These are phyloP conservation scores for Dothideomycetes sp. DNA, from an alignment of 2,329 filamentous ascomycete genomes.

Conservation along the genomic window DNA sequence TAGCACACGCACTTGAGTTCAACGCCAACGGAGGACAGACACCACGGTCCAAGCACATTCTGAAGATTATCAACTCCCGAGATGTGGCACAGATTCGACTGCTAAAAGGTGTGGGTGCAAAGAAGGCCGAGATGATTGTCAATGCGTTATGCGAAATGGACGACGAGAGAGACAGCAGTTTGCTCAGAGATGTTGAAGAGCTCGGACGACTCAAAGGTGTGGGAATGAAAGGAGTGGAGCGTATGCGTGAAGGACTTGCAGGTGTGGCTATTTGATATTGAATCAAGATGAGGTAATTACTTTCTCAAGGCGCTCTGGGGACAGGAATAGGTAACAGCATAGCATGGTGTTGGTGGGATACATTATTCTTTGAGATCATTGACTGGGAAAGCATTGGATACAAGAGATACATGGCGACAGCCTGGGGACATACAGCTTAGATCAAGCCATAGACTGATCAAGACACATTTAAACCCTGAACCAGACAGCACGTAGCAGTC, in stretches of 20 bases:
- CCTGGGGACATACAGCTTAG: background rate
- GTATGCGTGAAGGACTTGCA: slow-evolving; percentile 36
- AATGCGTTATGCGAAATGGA: slow-evolving; percentile 40
- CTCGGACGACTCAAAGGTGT: slow-evolving; percentile 41
- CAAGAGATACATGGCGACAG: background rate
- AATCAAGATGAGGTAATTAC: background rate
- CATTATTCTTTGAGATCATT: background rate
- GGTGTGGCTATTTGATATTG: slow-evolving; percentile 13
- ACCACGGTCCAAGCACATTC: slow-evolving; percentile 52
- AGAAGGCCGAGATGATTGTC: slow-evolving; percentile 54
- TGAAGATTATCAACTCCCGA: slow-evolving; percentile 65
- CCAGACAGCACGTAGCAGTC: too few species aligned
- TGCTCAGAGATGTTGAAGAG: slow-evolving; percentile 32
- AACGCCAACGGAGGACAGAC: slow-evolving; percentile 29
- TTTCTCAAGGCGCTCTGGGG: background rate
- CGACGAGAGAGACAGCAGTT: slow-evolving; percentile 20
- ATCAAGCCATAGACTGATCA: background rate
- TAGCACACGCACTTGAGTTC: slow-evolving; percentile 16
- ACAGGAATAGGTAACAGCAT: background rate
- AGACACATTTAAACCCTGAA: background rate
- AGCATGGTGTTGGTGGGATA: background rate
- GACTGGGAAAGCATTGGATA: background rate
- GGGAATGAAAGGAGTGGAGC: slow-evolving; percentile 42
- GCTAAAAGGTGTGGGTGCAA: slow-evolving; percentile 61
- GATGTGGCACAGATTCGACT: slow-evolving; percentile 56